A percentile compares a stretch with the other conserved stretches of the same genome.
Evolutionary conservation across 2,329 filamentous ascomycete genomes (phyloP).

Genomic region (Pseudopyricularia javanii): DNA sequence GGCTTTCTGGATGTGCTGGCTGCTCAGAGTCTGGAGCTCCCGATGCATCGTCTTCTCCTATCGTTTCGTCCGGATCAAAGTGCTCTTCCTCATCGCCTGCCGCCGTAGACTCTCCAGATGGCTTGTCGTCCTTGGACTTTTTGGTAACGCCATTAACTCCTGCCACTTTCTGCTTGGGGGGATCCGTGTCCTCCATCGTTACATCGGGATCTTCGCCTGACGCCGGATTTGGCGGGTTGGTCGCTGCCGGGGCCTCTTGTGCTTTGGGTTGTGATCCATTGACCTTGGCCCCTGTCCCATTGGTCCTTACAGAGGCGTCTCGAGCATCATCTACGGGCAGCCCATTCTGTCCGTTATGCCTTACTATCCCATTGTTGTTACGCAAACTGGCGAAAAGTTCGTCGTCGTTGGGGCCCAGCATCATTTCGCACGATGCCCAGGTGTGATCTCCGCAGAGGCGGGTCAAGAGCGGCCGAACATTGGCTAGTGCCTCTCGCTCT

Average conservation of each 20-base stretch:
- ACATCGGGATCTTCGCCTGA: slow-evolving; percentile 1
- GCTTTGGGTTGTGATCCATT: neutral
- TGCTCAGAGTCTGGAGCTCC: neutral
- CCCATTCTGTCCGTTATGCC: neutral
- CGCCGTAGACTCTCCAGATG: neutral
- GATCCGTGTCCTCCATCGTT: slow-evolving; percentile 2
- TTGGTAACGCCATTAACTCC: neutral
- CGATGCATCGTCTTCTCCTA: neutral
- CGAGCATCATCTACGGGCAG: neutral
- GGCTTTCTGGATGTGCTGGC: neutral
- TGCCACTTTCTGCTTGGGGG: neutral
- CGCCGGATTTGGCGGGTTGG: neutral
- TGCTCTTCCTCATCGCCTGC: neutral
- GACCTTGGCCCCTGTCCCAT: neutral
- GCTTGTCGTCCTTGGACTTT: neutral
- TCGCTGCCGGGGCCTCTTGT: neutral
- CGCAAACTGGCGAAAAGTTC: slow-evolving; percentile 30
- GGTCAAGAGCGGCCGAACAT: slow-evolving; percentile 61
- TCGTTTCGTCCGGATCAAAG: neutral
- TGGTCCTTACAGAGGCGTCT: neutral
- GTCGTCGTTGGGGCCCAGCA: slow-evolving; percentile 43
- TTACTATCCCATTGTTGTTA: neutral
- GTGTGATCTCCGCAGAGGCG: slow-evolving; percentile 64
- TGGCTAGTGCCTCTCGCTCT: slow-evolving; percentile 61
- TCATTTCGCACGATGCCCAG: slow-evolving; percentile 48